phyloP scores from a whole-genome alignment of 148 eudicot species.

The Diospyros lotus region DNA sequence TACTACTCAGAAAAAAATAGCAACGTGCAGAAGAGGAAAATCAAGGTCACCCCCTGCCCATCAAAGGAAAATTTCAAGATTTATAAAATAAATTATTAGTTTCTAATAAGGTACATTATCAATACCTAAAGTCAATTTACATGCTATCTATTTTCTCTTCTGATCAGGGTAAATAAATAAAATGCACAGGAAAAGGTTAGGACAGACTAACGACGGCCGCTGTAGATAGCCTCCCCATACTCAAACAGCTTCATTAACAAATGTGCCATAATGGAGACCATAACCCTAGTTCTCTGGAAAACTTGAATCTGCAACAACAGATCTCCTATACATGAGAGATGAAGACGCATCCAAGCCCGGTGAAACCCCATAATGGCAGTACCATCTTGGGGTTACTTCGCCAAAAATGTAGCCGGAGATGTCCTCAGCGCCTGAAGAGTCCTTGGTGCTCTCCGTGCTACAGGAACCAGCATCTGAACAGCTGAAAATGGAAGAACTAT shows the following conservation, averaged over 20 bases:
- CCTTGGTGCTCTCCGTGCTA: background rate
- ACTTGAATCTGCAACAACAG: background rate
- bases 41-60: no score
- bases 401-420: slow-evolving; percentile 3
- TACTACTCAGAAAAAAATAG: no score
- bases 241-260: background rate
- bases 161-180: no score
- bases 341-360: background rate
- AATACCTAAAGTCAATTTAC: no score
- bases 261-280: background rate
- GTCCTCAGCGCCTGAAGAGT: background rate
- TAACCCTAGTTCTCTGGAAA: background rate
- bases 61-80: no score
- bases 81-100: no score
- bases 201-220: no score
- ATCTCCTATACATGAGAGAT: background rate
- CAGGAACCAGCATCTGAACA: slow-evolving; percentile 3
- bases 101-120: no score
- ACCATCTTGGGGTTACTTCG: background rate
- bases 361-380: background rate
- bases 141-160: no score
- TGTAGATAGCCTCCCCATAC: background rate
- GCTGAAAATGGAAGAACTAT: slow-evolving; percentile 9
- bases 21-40: no score
- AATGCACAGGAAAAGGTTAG: no score